Conservation (phyloP, 1,139 yeast genomes). For the Taiozyma sp. region DNA sequence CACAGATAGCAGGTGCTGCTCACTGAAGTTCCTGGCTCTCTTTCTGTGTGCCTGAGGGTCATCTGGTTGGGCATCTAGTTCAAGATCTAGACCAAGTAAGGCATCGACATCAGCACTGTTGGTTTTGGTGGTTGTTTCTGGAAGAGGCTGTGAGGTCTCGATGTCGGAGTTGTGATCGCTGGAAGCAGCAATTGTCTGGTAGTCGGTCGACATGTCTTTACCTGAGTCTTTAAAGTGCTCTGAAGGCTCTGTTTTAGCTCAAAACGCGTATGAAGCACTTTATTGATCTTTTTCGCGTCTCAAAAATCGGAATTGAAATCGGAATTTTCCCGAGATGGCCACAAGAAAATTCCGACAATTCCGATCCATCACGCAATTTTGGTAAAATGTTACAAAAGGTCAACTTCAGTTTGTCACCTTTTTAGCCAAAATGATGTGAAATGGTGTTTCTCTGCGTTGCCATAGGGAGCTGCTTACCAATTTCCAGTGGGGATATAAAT, state of each 20-base stretch:
- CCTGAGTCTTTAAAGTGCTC: neutral
- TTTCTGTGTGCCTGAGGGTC: neutral
- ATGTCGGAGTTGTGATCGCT: neutral
- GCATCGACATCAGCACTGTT: slow-evolving; percentile 9
- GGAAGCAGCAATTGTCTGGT: neutral
- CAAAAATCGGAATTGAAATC: neutral
- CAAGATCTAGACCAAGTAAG: slow-evolving; percentile 16
- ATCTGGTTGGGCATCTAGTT: neutral
- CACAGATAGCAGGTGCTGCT: slow-evolving; percentile 41
- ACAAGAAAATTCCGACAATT: neutral
- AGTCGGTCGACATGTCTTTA: neutral
- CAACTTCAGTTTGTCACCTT: neutral
- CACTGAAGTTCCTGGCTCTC: slow-evolving; percentile 34
- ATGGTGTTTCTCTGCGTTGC: neutral
- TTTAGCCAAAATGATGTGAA: neutral
- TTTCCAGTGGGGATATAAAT: neutral
- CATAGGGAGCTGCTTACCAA: neutral
- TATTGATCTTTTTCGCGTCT: neutral
- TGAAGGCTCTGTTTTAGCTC: neutral
- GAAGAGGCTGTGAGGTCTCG: neutral
- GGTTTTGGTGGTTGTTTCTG: neutral
- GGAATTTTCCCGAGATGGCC: neutral
- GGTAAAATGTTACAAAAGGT: neutral
- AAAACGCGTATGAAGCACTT: neutral
- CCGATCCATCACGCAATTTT: neutral